Evolutionary conservation across 2,329 filamentous ascomycete genomes (phyloP), one percentile per base, ranked within the genome.

Genomic region (Apiospora phragmitis): DNA sequence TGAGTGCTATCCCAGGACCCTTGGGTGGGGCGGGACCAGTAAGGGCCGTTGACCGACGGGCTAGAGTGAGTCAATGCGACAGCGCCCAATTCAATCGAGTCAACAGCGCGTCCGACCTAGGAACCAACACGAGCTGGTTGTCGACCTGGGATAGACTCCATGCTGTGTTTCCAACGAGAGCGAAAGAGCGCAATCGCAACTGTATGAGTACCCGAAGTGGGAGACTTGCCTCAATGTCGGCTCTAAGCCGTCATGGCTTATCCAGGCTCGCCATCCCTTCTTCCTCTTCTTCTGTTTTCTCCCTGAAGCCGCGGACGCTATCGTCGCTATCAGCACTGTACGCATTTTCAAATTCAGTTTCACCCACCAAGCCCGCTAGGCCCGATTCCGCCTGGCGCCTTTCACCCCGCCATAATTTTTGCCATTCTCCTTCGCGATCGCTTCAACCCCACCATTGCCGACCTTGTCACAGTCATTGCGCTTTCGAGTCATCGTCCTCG

Each of bases 371-470:
- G n/a, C 38, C 38, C 65, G 14, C 65, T 67, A 68, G n/a, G 14
- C 67, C 67, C 67, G 38, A 68, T 42, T 68, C 45, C 45, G 68
- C 38, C 70, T 65, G 66, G 43, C 70, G 41, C 38, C 67, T 65
- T 69, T 68, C 65, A 72, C 71, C 71, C 71, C 71, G 69, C 71
- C 67, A 72, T 66, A 67, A 68, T 69, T 69, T 72, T 70, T 47
- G 29, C 51, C 32, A 65, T 45, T 59, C 45, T 49, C 67, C 41
- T 2, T 41, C 26, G 9, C 35, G 35, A 24, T 47, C 45, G 42
- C 38, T 24, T n/a, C 35, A 49, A 70, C 71, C 71, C 71, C 71
- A 69, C 71, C 71, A 70, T 70, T 69, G 66, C n/a, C 68, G 65
- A 42, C 66, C 38, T 21, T 66, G 59, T 66, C 49, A 51, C 66